Evolutionary conservation across 768 basidiomycete genomes (phyloP).

Genomic region (Bullera alba): DNA sequence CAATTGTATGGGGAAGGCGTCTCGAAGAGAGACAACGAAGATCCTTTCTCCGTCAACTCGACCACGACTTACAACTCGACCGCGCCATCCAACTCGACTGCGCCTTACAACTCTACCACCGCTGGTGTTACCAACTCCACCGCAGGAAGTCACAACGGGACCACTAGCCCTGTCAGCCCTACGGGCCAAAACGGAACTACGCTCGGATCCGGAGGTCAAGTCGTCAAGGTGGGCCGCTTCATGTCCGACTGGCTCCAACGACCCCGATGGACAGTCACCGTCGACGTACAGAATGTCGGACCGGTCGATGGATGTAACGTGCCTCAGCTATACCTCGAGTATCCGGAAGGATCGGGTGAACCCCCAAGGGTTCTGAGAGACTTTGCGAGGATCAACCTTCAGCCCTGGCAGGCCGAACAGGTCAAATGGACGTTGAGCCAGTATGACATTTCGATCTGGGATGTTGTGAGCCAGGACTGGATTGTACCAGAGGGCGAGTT

Average conservation of each 20-base stretch:
- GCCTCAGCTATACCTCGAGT: slow-evolving; percentile 42
- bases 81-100: no score
- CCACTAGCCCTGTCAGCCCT: no score
- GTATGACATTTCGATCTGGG: slow-evolving; percentile 44
- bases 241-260: slow-evolving; percentile 21
- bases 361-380: slow-evolving; percentile 38
- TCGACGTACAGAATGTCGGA: slow-evolving; percentile 40
- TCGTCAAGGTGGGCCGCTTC: not conserved
- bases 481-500: slow-evolving; percentile 36
- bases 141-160: no score
- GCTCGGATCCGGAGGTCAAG: not conserved
- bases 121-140: no score
- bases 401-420: slow-evolving; percentile 24
- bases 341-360: slow-evolving; percentile 27
- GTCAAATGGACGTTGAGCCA: slow-evolving; percentile 34
- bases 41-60: no score
- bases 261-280: slow-evolving; percentile 31
- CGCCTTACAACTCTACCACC: no score
- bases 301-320: slow-evolving; percentile 40
- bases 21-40: slow-evolving; percentile 3
- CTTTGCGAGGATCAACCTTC: slow-evolving; percentile 37
- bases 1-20: slow-evolving; percentile 44
- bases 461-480: slow-evolving; percentile 38
- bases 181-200: no score
- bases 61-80: no score